Base-by-base conservation (phyloP, 108 stramenopile genomes). In the Skeletonema costatum region DNA sequence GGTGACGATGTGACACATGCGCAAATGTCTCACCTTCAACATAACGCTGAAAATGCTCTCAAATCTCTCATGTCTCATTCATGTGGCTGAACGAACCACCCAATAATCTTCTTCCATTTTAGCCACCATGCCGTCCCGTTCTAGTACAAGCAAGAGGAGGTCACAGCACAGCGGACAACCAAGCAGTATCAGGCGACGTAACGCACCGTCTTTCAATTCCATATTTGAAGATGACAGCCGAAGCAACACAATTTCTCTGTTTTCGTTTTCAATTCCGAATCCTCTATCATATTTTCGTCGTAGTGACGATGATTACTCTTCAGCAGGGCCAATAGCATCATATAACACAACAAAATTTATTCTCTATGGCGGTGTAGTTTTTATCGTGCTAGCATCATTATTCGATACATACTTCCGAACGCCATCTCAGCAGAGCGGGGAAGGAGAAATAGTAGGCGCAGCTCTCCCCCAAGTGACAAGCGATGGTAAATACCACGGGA, bases 401-500 rank as follows among this genome's bases (percentile, higher is more conserved):
- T 58, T 75, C 14, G 74, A 75, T 19, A 14, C 66, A 42, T 39
- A 41, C 33, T 30, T 66, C 35, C 51, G 65, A 30, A 31, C 50
- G 53, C 36, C 53, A 17, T 31, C 33, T 17, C 19, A 41, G 19
- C 46, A 42, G 14, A 16, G n/a, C 13, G 53, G 17, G 32, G 50
- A 56, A 30, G 50, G 61, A 30, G 60, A 32, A 44, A 11, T 61
- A 1, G 11, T 68, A 1, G 38, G 62, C 5, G 53, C 46, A 11
- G 68, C 66, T 17, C 60, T 71, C 3, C 65, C 74, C 1, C 68
- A 75, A 19, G 56, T 82, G 14, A 53, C 68, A 1, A 61, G 17
- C 4, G 82, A 83, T 42, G 82, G 82, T 17, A 78, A 79, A 61
- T 87, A 71, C 64, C 75, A 85, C 25, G 86, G 86, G 2, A 67